Percentiles rank a stretch among this genome's conserved stretches.
phyloP scores from a whole-genome alignment of 305 asterid genomes.

The Nicotiana rustica region DNA sequence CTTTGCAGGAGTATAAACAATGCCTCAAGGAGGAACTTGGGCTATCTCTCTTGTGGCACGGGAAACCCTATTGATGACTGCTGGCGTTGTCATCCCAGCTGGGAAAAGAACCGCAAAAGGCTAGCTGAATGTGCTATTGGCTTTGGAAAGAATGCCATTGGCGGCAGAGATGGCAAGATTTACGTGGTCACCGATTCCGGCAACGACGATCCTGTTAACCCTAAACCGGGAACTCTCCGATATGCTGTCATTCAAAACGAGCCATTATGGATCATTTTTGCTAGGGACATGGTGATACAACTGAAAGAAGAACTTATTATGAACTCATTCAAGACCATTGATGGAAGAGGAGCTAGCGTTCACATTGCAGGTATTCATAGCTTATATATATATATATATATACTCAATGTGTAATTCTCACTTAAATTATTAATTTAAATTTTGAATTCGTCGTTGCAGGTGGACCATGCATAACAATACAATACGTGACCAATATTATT shows the following conservation, averaged over 20 bases:
- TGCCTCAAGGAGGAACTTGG: slow-evolving; percentile 70
- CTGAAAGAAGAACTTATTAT: slow-evolving; percentile 72
- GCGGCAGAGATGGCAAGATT: slow-evolving; percentile 66
- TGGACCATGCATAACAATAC: slow-evolving; percentile 82
- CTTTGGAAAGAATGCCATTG: slow-evolving; percentile 73
- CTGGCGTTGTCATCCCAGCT: slow-evolving; percentile 74
- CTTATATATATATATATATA: too few relatives aligned
- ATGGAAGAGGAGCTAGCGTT: slow-evolving; percentile 75
- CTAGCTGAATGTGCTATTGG: slow-evolving; percentile 79
- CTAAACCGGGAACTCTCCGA: slow-evolving; percentile 76
- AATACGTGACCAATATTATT: slow-evolving; percentile 66
- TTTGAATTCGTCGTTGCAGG: slow-evolving; percentile 21
- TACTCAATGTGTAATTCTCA: too few relatives aligned
- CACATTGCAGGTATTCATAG: slow-evolving; percentile 53
- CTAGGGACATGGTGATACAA: slow-evolving; percentile 71
- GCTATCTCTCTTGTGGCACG: slow-evolving; percentile 66
- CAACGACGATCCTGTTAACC: slow-evolving; percentile 63
- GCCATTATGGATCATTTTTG: slow-evolving; percentile 74
- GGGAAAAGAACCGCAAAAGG: slow-evolving; percentile 68
- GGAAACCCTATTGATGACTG: slow-evolving; percentile 87
- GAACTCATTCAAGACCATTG: slow-evolving; percentile 83
- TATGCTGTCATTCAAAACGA: slow-evolving; percentile 65
- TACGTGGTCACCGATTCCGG: slow-evolving; percentile 67
- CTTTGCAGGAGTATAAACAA: slow-evolving; percentile 55
- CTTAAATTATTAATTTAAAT: too few relatives aligned